Base-by-base conservation (phyloP, 306 rosid genomes). In the Malus asiatica region DNA sequence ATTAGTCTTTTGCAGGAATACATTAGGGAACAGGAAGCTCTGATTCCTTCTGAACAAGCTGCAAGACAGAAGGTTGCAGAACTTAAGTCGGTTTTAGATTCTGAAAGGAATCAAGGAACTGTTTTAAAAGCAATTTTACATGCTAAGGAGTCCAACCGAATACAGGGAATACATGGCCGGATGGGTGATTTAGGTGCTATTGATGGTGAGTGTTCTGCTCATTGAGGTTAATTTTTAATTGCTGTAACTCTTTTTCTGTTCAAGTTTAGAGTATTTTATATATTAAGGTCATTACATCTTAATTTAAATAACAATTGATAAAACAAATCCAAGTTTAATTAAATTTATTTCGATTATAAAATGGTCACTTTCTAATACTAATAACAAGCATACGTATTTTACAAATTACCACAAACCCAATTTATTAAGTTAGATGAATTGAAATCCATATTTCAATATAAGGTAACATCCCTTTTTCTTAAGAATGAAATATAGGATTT, bases 111-210 rank as follows among this genome's bases (percentile, higher is more conserved):
- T 80, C 99, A 89, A 83, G 99, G 97, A 29, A 90, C 96, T 16
- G 96, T 95, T 78, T 73, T 89, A 3, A 95, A 87, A 79, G 96
- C 97, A 83, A 87, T 95, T 63, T 78, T 89, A 81, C 87, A 84
- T 81, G 97, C 97, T 2, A 95, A 89, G 88, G 91, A 92, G 66
- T 83, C 89, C 72, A 88, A 85, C 78, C 88, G 60, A 77, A 90
- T 95, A 59, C 89, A 84, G 40, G 99, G 99, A 79, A 95, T 95
- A 84, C 93, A 95, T 84, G 97, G 99, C 16, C 93, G 97, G 77
- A 84, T 95, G 96, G 99, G 99, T 68, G 97, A 95, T 87, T 84
- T 95, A 78, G 99, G 99, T 77, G 97, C 99, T 77, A 95, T 95
- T 68, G 96, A 92, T 68, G 93, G 99, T 92, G 78, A 82, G 89